phyloP scores from a whole-genome alignment of 257 asterid genomes.

The Ilex asprella region DNA sequence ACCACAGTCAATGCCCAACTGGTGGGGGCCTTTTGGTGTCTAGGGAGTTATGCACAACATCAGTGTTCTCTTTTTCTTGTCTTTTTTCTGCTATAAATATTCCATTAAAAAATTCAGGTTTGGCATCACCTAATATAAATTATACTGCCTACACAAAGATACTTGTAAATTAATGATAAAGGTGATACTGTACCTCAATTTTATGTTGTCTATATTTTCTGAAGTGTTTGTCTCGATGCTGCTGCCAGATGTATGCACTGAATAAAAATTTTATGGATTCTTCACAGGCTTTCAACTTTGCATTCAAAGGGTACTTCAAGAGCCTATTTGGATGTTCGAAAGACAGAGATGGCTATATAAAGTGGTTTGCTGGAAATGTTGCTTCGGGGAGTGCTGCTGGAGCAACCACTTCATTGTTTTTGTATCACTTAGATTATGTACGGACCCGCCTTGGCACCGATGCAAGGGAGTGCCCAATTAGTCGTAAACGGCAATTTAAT shows the following conservation, averaged over 20 bases:
- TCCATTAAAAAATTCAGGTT: too few relatives aligned
- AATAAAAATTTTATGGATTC: conserved; percentile 6
- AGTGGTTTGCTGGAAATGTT: conserved; percentile 95
- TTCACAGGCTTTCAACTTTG: conserved; percentile 85
- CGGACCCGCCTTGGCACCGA: conserved; percentile 57
- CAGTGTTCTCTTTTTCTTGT: too few relatives aligned
- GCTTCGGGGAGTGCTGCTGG: conserved; percentile 99
- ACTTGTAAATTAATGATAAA: too few relatives aligned
- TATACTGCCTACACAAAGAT: too few relatives aligned
- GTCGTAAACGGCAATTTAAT: conserved; percentile 38
- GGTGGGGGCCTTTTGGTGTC: too few relatives aligned
- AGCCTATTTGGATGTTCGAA: conserved; percentile 62
- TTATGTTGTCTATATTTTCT: background rate
- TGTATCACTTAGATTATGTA: conserved; percentile 61
- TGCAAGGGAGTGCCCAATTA: conserved; percentile 27
- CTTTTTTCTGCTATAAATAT: too few relatives aligned
- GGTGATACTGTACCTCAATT: too few relatives aligned
- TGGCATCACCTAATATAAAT: too few relatives aligned
- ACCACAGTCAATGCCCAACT: too few relatives aligned
- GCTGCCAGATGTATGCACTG: background rate
- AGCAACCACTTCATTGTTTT: conserved; percentile 77
- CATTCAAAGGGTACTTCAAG: conserved; percentile 89
- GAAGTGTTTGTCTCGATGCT: background rate
- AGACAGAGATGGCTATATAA: conserved; percentile 77
- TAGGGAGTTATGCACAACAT: too few relatives aligned